Conservation (phyloP, 1,284 basidiomycete species). For the Sparassis latifolia region DNA sequence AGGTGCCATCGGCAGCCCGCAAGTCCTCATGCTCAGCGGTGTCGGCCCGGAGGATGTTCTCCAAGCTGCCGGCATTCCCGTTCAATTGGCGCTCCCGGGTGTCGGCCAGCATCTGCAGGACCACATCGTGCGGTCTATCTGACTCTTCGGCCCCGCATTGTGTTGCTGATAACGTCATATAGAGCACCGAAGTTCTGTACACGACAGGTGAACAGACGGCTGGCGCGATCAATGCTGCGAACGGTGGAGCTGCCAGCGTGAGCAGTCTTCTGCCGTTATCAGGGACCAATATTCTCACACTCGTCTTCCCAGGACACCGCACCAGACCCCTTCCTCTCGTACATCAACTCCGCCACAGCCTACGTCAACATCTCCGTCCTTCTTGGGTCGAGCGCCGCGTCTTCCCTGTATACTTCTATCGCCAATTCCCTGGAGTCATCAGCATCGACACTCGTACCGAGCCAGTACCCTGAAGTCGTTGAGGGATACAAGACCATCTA, state of each 20-base stretch:
- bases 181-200: constrained; percentile 46
- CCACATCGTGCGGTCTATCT: constrained; percentile 43
- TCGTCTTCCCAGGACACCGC: too few species aligned
- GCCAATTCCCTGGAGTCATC: constrained; percentile 27
- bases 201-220: constrained; percentile 41
- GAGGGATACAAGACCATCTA: constrained; percentile 63
- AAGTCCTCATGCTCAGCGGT: constrained; percentile 66
- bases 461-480: constrained; percentile 40
- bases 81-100: constrained; percentile 51
- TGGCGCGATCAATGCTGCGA: constrained; percentile 31
- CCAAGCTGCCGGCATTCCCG: constrained; percentile 40
- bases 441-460: constrained; percentile 39
- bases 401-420: constrained; percentile 28
- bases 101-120: constrained; percentile 78
- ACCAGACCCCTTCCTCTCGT: constrained; percentile 40
- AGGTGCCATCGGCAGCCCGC: constrained; percentile 59
- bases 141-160: not conserved
- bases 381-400: constrained; percentile 30
- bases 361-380: constrained; percentile 55
- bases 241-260: constrained; percentile 21
- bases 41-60: constrained; percentile 61
- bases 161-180: not conserved
- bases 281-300: too few species aligned
- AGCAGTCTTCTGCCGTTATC: constrained; percentile 14
- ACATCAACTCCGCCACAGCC: constrained; percentile 62